Evolutionary conservation across 768 basidiomycete species (phyloP).

Genomic region (Tulasnella sp.): DNA sequence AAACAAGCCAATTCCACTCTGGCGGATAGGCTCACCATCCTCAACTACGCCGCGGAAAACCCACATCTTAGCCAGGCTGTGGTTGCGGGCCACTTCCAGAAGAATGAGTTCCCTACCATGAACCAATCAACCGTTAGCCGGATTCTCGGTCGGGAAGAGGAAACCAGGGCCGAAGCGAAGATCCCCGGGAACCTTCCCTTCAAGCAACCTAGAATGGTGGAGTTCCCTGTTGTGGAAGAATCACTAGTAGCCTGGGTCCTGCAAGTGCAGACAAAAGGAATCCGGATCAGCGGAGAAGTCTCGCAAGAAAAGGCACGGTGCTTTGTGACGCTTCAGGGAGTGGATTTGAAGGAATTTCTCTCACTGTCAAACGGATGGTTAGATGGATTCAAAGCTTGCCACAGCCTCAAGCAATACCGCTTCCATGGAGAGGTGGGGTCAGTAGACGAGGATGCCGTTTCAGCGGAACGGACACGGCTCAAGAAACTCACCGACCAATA

Average conservation of each 20-base stretch:
- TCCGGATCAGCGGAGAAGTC: background rate
- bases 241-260: background rate
- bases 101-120: background rate
- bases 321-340: background rate
- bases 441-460: background rate
- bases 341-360: background rate
- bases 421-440: conserved; percentile 27
- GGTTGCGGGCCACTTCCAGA: background rate
- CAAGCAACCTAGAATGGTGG: background rate
- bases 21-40: background rate
- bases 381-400: conserved; percentile 6
- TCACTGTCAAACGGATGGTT: conserved; percentile 15
- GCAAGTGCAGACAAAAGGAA: background rate
- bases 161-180: background rate
- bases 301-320: background rate
- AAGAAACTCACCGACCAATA: background rate
- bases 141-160: background rate
- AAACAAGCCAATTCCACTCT: background rate
- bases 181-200: background rate
- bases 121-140: background rate
- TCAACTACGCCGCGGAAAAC: background rate
- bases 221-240: background rate
- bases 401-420: conserved; percentile 4
- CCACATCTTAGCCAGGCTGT: background rate
- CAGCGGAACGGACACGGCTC: background rate